Evolutionary conservation across 495 filamentous ascomycete species (phyloP), one percentile per base, ranked within the genome.

Genomic region (Letharia lupina): DNA sequence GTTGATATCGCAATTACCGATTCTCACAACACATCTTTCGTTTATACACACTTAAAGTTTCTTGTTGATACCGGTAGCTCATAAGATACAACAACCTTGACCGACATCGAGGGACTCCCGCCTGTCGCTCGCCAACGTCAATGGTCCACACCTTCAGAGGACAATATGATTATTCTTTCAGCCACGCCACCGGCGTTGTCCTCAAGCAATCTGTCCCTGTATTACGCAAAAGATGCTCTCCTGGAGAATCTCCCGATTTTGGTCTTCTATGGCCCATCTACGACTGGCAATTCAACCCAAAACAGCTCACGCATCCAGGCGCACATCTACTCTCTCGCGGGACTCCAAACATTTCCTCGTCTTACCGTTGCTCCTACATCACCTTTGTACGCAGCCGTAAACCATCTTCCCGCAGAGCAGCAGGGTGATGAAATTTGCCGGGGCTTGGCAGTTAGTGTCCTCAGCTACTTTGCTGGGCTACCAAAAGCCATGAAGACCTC

Each of bases 361-460:
- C 84, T 98, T 68, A 93, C 91, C 16, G 86, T 97, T 62, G 94
- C 94, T 33, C 93, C 93, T 33, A 93, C 87, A 65, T 96, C 93
- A n/a, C 87, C 94, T n/a, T 86, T 95, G 67, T 98, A 97, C 74
- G 85, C 86, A 65, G 92, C 91, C 41, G 93, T 98, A 73, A 87
- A 89, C 73, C 86, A 95, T 73, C 83, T 99, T n/a, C 90, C 95
- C 33, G 86, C 89, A 65, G 93, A 96, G 71, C 90, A 90, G 75
- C 94, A 98, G 80, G 93, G 92, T 50, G 91, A 96, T 74, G 92
- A 96, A 73, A 78, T 96, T 44, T 91, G 85, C 75, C 87, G 94
- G 23, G 94, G 89, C 2, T 80, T 99, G 52, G 94, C 94, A 45
- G 93, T 98, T 74, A 89, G 90, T 60, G 80, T 98, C 73, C 82